Evolutionary conservation across 2,329 filamentous ascomycete species (phyloP).

Genomic region (Fusarium verticillioides): DNA sequence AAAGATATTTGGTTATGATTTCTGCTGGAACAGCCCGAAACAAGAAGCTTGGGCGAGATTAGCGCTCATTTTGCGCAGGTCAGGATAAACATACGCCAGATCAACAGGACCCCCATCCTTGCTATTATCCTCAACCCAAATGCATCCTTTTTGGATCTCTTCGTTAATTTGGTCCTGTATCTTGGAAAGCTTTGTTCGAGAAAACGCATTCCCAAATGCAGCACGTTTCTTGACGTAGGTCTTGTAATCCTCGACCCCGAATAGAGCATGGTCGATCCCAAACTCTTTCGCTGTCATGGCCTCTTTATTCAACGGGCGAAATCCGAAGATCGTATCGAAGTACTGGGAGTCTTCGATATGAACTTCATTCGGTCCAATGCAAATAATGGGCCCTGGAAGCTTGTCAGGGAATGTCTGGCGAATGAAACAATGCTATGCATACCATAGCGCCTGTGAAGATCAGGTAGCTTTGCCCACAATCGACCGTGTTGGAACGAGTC

Average conservation of each 20-base stretch:
- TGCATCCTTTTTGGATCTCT: not conserved
- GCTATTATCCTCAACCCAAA: not conserved
- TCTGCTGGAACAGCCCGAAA: slow-evolving; percentile 7
- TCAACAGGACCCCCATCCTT: not conserved
- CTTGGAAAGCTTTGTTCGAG: not conserved
- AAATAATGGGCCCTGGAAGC: not conserved
- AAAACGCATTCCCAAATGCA: not conserved
- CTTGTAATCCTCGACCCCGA: not conserved
- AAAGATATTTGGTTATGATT: not conserved
- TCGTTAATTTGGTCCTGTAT: slow-evolving; percentile 1
- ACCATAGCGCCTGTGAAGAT: not conserved
- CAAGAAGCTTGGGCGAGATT: not conserved
- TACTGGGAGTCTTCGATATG: slow-evolving; percentile 10
- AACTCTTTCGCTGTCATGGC: slow-evolving; percentile 12
- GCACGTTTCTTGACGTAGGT: slow-evolving; percentile 1
- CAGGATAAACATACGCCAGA: not conserved
- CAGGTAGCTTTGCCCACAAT: not conserved
- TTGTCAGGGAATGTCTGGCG: not conserved
- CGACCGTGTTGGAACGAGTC: not conserved
- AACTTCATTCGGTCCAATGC: slow-evolving; percentile 3
- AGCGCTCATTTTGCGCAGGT: not conserved
- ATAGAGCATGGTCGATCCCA: slow-evolving; percentile 3
- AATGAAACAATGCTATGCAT: not conserved
- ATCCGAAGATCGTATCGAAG: slow-evolving; percentile 6
- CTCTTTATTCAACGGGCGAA: slow-evolving; percentile 10